phyloP scores from a whole-genome alignment of 148 eudicot species.

The Mesembryanthemum crystallinum region DNA sequence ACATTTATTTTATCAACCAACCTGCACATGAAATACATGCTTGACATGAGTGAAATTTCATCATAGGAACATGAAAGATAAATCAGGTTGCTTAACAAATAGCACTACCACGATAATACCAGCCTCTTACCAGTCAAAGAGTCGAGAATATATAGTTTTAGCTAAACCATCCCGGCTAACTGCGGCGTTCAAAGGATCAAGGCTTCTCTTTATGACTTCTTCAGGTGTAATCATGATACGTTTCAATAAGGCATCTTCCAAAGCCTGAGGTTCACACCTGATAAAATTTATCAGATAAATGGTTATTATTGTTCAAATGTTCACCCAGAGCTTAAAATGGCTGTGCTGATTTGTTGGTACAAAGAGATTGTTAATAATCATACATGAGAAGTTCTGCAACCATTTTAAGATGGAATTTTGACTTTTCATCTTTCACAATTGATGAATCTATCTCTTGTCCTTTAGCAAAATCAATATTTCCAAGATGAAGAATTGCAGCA shows the following conservation, averaged over 20 bases:
- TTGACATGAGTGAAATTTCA: slow-evolving; percentile 11
- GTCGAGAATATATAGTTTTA: slow-evolving; percentile 82
- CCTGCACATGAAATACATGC: slow-evolving; percentile 49
- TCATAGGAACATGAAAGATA: background rate
- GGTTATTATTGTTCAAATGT: slow-evolving; percentile 17
- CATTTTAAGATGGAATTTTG: slow-evolving; percentile 83
- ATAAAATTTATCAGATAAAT: slow-evolving; percentile 11
- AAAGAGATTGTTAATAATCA: slow-evolving; percentile 14
- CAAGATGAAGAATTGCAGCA: slow-evolving; percentile 97
- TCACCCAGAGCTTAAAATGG: background rate
- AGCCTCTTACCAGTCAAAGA: slow-evolving; percentile 81
- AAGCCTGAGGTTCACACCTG: slow-evolving; percentile 83
- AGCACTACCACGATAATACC: slow-evolving; percentile 12
- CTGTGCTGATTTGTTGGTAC: background rate
- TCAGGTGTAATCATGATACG: slow-evolving; percentile 99
- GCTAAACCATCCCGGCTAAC: slow-evolving; percentile 98
- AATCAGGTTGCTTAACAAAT: background rate
- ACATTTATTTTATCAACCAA: slow-evolving; percentile 88
- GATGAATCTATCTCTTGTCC: slow-evolving; percentile 95
- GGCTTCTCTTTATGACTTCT: slow-evolving; percentile 90
- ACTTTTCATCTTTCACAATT: slow-evolving; percentile 77
- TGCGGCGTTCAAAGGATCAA: slow-evolving; percentile 92
- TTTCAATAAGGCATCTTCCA: slow-evolving; percentile 94
- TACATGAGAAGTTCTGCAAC: slow-evolving; percentile 95
- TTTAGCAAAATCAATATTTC: slow-evolving; percentile 87